Evolutionary conservation across 1,284 basidiomycete genomes (phyloP), one percentile per base, ranked within the genome.

Genomic region (Heterobasidion parviporum): DNA sequence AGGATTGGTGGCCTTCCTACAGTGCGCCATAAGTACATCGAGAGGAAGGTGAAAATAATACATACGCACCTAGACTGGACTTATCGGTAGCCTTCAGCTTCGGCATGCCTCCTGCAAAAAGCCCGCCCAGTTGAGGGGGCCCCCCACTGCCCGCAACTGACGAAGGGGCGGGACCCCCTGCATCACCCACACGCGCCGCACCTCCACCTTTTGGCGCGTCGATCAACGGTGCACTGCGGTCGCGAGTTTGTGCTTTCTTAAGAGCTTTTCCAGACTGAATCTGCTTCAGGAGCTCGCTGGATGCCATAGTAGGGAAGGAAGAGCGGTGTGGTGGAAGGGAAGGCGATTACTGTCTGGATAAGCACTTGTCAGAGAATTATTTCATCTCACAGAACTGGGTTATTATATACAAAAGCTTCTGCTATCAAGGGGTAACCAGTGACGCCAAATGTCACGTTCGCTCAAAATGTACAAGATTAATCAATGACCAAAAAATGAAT

Each of bases 81-180:
- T 81, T 77, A 16, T 84, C 88, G 18, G 87, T 79, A 54, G 89
- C 83, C 73, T 88, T 94, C 63, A 96, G 68, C 66, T 91, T 93
- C 1, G 94, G 94, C 76, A 96, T 87, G 1, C 94, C 93, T 20
- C 91, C 92, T 44, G 93, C 92, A 65, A 96, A 95, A 6, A 96
- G 69, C 4, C 84, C 87, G 33, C 85, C 94, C 12, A 95, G 74
- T 66, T 94, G 92, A 38, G 91, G 89, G 35, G 86, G 44, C 18
- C 53, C 53, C 18, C 58, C 61, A 4, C 54, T 59, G 36, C 70
- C 68, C 38, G 71, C 71, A 49, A 70, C 66, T 16, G 71, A 72
- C 32, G 69, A 68, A 26, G 35, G 46, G 10, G 45, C 53, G 26
- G 65, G 64, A 5, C 70, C 69, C 4, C 73, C 74, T n/a, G 75